Evolutionary conservation across 768 basidiomycete genomes (phyloP), one percentile per base, ranked within the genome.

Genomic region (Rhizopogon salebrosus): DNA sequence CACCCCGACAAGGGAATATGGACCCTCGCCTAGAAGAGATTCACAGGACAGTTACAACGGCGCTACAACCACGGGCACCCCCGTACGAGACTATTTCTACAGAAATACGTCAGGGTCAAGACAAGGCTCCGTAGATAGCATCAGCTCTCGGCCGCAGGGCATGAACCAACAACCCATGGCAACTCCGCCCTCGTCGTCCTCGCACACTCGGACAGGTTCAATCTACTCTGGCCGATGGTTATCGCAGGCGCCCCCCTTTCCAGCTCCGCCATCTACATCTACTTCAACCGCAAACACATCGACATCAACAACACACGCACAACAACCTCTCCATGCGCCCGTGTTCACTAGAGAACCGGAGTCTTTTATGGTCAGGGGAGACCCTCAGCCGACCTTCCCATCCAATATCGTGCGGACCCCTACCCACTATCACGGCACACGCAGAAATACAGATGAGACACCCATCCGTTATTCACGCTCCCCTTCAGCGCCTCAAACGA

Each of bases 361-460:
- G 51, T 72, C 74, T 3, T 87, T 77, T 59, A 85, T 78, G 0
- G 63, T 78, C 6, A 72, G 70, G 52, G 70, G 63, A 18, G 77
- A 81, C 13, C 77, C 88, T 16, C 79, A 82, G 40, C 74, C 84
- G 1, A 88, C 88, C 1, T 90, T 89, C 59, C 83, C 84, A 2
- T 60, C 79, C n/a, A 80, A 72, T 51, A 84, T 87, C 63, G 72
- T 89, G 29, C 83, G 87, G 43, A 86, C 82, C 3, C 87, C 87
- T 1, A 74, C 76, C 5, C 77, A 88, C 61, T 89, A 87, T 54
- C 63, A 64, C 18, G 54, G 54, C 3, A 4, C 48, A 1, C 67
- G 66, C 35, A 64, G 63, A 13, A 63, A 64, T 23, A 57, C 48
- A 2, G 68, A 71, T 20, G 67, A 68, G 6, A 18, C 39, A 11